Base-by-base conservation (phyloP, 257 asterid genomes). In the Hygrophila difformis region DNA sequence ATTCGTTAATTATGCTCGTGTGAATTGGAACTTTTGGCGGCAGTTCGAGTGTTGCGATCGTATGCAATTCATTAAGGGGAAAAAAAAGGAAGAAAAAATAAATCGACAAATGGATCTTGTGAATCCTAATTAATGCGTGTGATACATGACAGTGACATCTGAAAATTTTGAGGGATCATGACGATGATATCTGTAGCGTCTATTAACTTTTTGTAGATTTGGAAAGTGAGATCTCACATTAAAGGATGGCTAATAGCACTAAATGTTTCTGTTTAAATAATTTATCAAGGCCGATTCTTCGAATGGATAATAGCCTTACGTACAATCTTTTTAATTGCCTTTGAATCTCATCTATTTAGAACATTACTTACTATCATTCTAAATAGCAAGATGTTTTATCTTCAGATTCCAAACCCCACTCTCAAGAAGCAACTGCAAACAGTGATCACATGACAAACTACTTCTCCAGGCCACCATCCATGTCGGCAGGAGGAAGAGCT, bases 401-500 rank as follows among this genome's bases (percentile, higher is more conserved):
- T 40, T 50, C 67, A 70, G 82, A 64, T 42, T 48, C 73, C 31
- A 18, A 65, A 21, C 49, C 76, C 9, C 75, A 67, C 59, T 54
- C 45, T 53, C 66, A 56, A 56, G 56, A 44, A 61, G 44, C 59
- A 33, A 34, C 75, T 39, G 29, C 61, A 34, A 63, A 71, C 29
- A 64, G 44, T 12, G n/a, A 41, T 63, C 64, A 63, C 26, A 20
- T 47, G 15, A 7, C 6, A n/a, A 47, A 23, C 14, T 47, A 20
- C 38, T 47, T 47, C 38, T 47, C 52, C n/a, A 47, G 38, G 38
- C 33, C 17, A 19, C 52, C 52, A 47, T 61, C 85, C 51, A 72
- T 15, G 48, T 66, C 85, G 37, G 54, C 64, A 1, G 86, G 88
- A 64, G 96, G 96, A 60, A 89, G 72, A 71, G 98, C 96, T 64